These are phyloP conservation scores for Pyrus pyrifolia DNA, from an alignment of 306 rosid genomes.

Conservation along the genomic window DNA sequence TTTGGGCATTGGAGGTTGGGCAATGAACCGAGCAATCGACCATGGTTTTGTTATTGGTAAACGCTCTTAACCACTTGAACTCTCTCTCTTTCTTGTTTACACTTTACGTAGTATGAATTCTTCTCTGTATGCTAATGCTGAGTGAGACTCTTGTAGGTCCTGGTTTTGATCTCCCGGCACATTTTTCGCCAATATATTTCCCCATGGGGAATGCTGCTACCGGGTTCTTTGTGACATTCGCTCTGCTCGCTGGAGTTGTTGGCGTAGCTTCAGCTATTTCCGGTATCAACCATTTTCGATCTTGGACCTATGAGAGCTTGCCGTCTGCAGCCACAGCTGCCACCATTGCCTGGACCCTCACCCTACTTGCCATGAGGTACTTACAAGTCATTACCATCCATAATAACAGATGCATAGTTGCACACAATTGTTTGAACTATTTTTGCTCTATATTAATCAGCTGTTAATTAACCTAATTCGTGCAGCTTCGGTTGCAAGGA, in stretches of 20 bases:
- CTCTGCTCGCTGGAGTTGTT: constrained; percentile 79
- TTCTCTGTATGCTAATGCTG: background rate
- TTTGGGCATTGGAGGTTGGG: constrained; percentile 91
- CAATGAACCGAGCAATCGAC: constrained; percentile 81
- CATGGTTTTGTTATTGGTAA: constrained; percentile 79
- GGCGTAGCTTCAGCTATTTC: constrained; percentile 66
- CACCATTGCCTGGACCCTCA: constrained; percentile 78
- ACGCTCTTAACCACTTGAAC: background rate
- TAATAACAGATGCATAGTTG: background rate
- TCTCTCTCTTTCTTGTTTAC: background rate
- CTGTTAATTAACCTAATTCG: background rate
- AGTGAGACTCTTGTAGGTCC: constrained; percentile 37
- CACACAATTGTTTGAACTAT: background rate
- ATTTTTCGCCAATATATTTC: constrained; percentile 84
- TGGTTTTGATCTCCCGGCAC: constrained; percentile 63
- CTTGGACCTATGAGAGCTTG: constrained; percentile 71
- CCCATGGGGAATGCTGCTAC: constrained; percentile 99
- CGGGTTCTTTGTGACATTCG: constrained; percentile 84
- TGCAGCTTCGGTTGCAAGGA: constrained; percentile 89
- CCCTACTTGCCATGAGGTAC: constrained; percentile 92
- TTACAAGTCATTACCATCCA: background rate
- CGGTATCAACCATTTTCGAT: constrained; percentile 71
- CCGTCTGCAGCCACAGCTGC: constrained; percentile 83
- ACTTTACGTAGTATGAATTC: background rate
- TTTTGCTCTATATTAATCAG: constrained; percentile 4